These are phyloP conservation scores for Asclepias syriaca DNA, from an alignment of 257 asterid species.

Conservation along the genomic window DNA sequence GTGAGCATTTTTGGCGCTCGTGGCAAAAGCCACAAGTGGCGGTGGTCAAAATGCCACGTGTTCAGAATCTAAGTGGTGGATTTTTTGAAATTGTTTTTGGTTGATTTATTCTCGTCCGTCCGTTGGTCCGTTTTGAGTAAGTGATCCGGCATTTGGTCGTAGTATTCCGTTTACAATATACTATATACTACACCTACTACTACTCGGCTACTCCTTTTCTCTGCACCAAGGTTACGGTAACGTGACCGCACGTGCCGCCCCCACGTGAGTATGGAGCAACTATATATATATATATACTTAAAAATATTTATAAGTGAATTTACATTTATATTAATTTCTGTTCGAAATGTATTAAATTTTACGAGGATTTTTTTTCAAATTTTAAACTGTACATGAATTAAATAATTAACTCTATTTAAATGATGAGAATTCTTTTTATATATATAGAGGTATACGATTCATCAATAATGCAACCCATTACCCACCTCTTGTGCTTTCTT, in stretches of 20 bases:
- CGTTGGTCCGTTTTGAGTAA: slow-evolving; percentile 12
- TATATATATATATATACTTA: too few relatives aligned
- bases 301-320: too few relatives aligned
- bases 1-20: slow-evolving; percentile 16
- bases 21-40: slow-evolving; percentile 19
- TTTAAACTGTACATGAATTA: too few relatives aligned
- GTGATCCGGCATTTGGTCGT: slow-evolving; percentile 6
- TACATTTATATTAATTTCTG: too few relatives aligned
- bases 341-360: too few relatives aligned
- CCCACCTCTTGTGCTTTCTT: too few relatives aligned
- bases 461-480: slow-evolving; percentile 21
- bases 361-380: too few relatives aligned
- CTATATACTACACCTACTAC: background rate
- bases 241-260: slow-evolving; percentile 43
- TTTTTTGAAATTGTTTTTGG: too few relatives aligned
- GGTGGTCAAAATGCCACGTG: slow-evolving; percentile 42
- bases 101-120: slow-evolving; percentile 17
- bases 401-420: too few relatives aligned
- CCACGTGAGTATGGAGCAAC: slow-evolving; percentile 24
- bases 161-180: background rate
- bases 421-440: too few relatives aligned
- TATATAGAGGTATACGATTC: background rate
- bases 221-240: slow-evolving; percentile 17
- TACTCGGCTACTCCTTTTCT: background rate
- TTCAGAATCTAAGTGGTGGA: slow-evolving; percentile 6